Conservation (phyloP, 164 flowering plant genomes). For the Nymphaea thermarum region DNA sequence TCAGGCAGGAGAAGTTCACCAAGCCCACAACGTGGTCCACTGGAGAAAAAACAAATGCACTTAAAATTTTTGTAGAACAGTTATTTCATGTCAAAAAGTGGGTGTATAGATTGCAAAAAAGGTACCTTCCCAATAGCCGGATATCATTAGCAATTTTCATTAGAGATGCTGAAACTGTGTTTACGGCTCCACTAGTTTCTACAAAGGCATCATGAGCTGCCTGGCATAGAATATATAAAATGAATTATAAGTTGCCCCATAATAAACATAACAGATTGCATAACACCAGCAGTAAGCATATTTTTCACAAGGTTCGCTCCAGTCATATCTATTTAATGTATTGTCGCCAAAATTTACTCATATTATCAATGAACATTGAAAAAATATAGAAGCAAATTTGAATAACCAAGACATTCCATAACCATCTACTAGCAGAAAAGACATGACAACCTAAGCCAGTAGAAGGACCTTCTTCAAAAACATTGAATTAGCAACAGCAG, state of each 20-base stretch:
- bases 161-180: constrained; percentile 79
- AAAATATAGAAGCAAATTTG: no score
- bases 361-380: no score
- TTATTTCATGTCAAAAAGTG: neutral
- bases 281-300: no score
- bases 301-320: no score
- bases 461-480: no score
- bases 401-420: no score
- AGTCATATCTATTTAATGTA: no score
- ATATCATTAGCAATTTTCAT: constrained; percentile 96
- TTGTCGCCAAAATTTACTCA: no score
- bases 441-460: no score
- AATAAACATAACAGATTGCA: no score
- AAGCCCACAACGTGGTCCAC: constrained; percentile 99
- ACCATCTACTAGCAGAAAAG: no score
- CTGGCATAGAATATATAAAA: constrained; percentile 18
- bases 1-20: constrained; percentile 98
- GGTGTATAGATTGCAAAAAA: neutral
- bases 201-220: constrained; percentile 99
- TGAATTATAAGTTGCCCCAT: neutral
- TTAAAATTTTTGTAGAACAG: neutral
- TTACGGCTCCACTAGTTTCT: constrained; percentile 92
- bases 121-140: constrained; percentile 82
- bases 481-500: no score
- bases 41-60: constrained; percentile 15